These are phyloP conservation scores for Ulota crispa DNA, from an alignment of 225 moss, liverwort and hornwort species.

Conservation along the genomic window DNA sequence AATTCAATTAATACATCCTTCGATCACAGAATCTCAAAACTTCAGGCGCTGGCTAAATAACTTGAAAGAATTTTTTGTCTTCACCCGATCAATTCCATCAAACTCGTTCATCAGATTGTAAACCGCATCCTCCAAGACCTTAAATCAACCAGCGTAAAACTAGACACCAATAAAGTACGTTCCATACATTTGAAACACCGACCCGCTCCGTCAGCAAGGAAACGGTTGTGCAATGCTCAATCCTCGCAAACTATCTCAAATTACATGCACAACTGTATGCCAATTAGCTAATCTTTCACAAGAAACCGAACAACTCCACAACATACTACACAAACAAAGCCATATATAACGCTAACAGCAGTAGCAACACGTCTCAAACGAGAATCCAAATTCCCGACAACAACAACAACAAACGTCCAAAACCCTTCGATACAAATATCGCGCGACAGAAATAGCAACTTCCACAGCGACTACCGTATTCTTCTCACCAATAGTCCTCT, in stretches of 20 bases:
- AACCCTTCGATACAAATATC: neutral
- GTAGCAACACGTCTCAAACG: neutral
- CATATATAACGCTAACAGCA: neutral
- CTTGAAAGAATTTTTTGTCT: neutral
- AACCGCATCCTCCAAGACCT: neutral
- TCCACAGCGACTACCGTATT: neutral
- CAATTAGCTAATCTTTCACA: neutral
- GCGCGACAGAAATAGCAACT: neutral
- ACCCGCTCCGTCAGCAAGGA: neutral
- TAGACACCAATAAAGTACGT: neutral
- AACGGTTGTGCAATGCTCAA: neutral
- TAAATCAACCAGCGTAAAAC: neutral
- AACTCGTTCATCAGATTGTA: neutral
- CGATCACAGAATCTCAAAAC: neutral
- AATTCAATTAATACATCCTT: neutral
- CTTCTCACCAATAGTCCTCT: neutral
- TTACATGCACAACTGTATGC: conserved; percentile 2
- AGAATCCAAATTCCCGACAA: neutral
- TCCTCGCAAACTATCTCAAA: neutral
- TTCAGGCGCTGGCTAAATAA: neutral
- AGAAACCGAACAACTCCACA: neutral
- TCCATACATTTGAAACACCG: neutral
- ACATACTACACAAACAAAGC: neutral
- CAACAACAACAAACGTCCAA: neutral
- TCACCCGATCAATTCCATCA: neutral